Evolutionary conservation across 345 rosid genomes (phyloP), one percentile per base, ranked within the genome.

Genomic region (Microthlaspi erraticum): DNA sequence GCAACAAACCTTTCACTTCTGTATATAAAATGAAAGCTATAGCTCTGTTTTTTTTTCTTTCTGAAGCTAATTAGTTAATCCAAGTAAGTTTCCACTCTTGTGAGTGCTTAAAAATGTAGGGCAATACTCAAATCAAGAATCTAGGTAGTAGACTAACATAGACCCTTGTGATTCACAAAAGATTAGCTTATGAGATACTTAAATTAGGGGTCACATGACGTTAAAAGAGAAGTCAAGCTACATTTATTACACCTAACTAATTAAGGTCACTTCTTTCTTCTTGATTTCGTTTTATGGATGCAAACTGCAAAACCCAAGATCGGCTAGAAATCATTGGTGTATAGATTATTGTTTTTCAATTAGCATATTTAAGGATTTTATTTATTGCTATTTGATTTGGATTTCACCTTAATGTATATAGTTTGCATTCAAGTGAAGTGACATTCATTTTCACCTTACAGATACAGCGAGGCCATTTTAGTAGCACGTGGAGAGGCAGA

Each of bases 401-500:
- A 52, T 38, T 81, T 70, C 64, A 83, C 78, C 70, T 74, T 70
- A 44, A 50, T 33, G 34, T 37, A 31, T 37, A 39, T 49, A 49
- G 68, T 66, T 51, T 50, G 63, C 78, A 74, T 65, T 58, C 53
- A 73, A 73, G 60, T 65, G 66, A 58, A 73, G 60, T 65, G 60
- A 58, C 71, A 65, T 74, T 66, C 60, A 74, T 20, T 18, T 50
- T 44, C 48, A 36, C 32, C 54, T 20, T 31, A 39, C 59, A 70
- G 39, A 70, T 59, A 51, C 78, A 74, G 56, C 68, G 8, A 63
- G 18, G 77, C 68, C 48, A 53, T 38, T 62, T 38, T 62, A 54
- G 34, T 74, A 65, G 64, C 68, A 75, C 33, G 59, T 75, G 78
- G 74, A 68, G 33, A 68, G 43, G 64, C 70, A 68, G 64, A 74